Percentiles rank a stretch among this genome's conserved stretches.
Evolutionary conservation across 2,329 filamentous ascomycete genomes (phyloP).

Genomic region (Sclerotiophoma versabilis): DNA sequence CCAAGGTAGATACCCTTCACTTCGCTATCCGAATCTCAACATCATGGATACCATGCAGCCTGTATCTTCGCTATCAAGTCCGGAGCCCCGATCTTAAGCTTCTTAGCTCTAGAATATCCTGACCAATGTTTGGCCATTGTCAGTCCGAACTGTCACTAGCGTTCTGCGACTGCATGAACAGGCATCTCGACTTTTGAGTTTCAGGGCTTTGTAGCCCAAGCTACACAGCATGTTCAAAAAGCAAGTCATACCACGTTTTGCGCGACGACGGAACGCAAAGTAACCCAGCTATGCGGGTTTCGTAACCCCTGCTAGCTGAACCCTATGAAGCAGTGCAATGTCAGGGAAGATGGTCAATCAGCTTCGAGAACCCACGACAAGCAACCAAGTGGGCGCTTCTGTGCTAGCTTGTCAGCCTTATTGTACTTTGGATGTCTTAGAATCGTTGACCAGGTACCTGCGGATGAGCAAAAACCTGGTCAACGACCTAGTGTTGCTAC

Average conservation of each 20-base stretch:
- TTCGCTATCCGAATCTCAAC: background rate
- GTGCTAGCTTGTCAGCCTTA: slow-evolving; percentile 18
- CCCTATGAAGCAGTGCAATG: slow-evolving; percentile 5
- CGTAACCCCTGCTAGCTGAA: slow-evolving; percentile 21
- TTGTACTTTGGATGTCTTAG: slow-evolving; percentile 1
- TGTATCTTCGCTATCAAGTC: background rate
- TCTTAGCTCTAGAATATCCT: background rate
- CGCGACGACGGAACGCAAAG: background rate
- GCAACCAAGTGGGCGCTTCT: slow-evolving; percentile 5
- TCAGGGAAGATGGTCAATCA: background rate
- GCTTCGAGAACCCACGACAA: slow-evolving; percentile 10
- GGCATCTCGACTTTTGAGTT: background rate
- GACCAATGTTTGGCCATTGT: background rate
- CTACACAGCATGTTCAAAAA: slow-evolving; percentile 13
- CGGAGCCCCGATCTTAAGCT: background rate
- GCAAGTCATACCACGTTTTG: slow-evolving; percentile 21
- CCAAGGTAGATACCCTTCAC: background rate
- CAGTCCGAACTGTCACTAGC: background rate
- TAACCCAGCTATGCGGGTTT: background rate
- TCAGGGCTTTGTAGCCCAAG: slow-evolving; percentile 9
- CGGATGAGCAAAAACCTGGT: background rate
- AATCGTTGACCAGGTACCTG: slow-evolving; percentile 3
- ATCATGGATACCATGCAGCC: background rate
- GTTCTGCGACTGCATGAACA: background rate
- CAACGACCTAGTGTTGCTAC: background rate